Percentiles rank a stretch among this genome's conserved stretches.
These are phyloP conservation scores for Phoma sp. DNA, from an alignment of 2,329 filamentous ascomycete genomes.

Conservation along the genomic window DNA sequence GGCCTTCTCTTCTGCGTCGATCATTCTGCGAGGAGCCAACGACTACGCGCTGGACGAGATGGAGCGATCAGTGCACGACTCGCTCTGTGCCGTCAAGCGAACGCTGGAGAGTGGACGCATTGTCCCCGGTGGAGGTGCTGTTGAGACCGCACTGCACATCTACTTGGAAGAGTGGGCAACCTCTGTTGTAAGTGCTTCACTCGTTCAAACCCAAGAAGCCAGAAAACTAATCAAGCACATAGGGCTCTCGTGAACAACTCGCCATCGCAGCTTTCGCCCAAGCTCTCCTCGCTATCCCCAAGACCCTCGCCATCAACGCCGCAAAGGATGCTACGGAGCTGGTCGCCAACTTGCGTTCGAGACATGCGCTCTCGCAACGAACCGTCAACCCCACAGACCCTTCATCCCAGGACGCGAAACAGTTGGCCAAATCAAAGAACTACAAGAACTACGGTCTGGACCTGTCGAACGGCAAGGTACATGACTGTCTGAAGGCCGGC, in stretches of 20 bases:
- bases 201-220: slow-evolving; percentile 76
- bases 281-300: slow-evolving; percentile 90
- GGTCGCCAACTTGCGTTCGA: slow-evolving; percentile 90
- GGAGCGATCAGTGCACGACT: slow-evolving; percentile 98
- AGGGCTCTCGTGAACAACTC: slow-evolving; percentile 92
- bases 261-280: slow-evolving; percentile 98
- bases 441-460: slow-evolving; percentile 99
- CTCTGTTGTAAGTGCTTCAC: slow-evolving; percentile 83
- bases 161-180: slow-evolving; percentile 99
- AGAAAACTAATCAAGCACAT: slow-evolving; percentile 11
- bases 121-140: slow-evolving; percentile 93
- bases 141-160: slow-evolving; percentile 98
- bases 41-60: slow-evolving; percentile 98
- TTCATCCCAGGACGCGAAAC: slow-evolving; percentile 78
- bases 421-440: slow-evolving; percentile 88
- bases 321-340: slow-evolving; percentile 96
- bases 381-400: slow-evolving; percentile 71
- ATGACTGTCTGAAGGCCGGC: slow-evolving; percentile 92
- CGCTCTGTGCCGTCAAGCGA: slow-evolving; percentile 93
- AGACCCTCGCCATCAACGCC: slow-evolving; percentile 95
- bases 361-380: slow-evolving; percentile 92
- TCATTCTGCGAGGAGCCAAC: slow-evolving; percentile 94
- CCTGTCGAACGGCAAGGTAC: slow-evolving; percentile 84
- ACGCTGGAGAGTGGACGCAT: slow-evolving; percentile 96
- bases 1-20: slow-evolving; percentile 89